Base-by-base conservation (phyloP, 2,329 filamentous ascomycete species). In the Coniosporium tulheliwenetii region DNA sequence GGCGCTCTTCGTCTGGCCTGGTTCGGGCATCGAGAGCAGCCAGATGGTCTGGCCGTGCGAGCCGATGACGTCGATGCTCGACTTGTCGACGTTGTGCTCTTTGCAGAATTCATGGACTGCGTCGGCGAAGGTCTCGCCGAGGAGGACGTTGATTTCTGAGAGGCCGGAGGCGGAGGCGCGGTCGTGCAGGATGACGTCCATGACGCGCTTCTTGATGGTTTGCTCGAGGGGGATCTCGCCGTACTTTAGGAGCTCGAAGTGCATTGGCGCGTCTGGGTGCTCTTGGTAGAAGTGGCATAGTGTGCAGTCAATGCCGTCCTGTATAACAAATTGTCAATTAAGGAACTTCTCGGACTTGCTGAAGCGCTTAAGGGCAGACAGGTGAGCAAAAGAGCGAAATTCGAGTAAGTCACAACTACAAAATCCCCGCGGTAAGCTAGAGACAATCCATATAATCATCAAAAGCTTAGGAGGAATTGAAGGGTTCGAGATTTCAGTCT, bases 11-110 rank as follows among this genome's bases (percentile, higher is more conserved):
- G 59, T 63, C 40, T 69, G 61, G 8, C 62, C 65, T 19, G 48
- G 42, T 39, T 67, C 61, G 0, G 71, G 69, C 69, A 73, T 72
- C 40, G 63, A 66, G 12, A 69, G 58, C 5, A 74, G 57, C 69
- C 69, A 76, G 46, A 73, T 72, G 8, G 71, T 76, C 54, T 75
- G 71, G 10, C 72, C 71, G 46, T 77, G 71, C 2, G 70, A 73
- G 16, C 71, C 71, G 32, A 77, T 63, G 15, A 63, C 63, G 46
- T 77, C 71, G 44, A 77, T 66, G 7, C 59, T 59, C 12, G 58
- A 52, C 14, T 67, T 53, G 9, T 63, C 48, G 35, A 74, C 54
- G 15, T 55, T 46, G 37, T 70, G 52, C 38, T 64, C 59, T 13
- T 58, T 49, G 48, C 62, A 69, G 49, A 77, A 77, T 26, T 62